A percentile compares a stretch with the other conserved stretches of the same genome.
Evolutionary conservation across 1,139 yeast species (phyloP).

Genomic region (Protomyces arabidopsidicola): DNA sequence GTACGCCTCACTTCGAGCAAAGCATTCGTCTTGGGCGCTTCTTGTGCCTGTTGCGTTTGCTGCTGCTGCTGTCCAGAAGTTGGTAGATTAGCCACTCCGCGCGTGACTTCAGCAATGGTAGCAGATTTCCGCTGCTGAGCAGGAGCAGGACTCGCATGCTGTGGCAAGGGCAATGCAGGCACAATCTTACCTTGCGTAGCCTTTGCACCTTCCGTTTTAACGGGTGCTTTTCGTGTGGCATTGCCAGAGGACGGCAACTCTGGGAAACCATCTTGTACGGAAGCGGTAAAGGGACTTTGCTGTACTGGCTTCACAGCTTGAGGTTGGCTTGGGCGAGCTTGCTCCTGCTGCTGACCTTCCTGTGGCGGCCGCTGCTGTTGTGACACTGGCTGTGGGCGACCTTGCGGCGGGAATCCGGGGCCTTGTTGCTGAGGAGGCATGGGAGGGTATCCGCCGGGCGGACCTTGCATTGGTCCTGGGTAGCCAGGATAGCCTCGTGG

Average conservation of each 20-base stretch:
- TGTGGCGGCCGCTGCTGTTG: slow-evolving; percentile 32
- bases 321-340: slow-evolving; percentile 47
- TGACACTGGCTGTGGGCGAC: slow-evolving; percentile 34
- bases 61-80: not conserved
- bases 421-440: slow-evolving; percentile 38
- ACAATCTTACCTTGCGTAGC: slow-evolving; percentile 19
- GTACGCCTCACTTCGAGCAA: slow-evolving; percentile 13
- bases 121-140: slow-evolving; percentile 31
- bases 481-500: slow-evolving; percentile 31
- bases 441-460: slow-evolving; percentile 29
- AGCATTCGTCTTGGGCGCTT: slow-evolving; percentile 25
- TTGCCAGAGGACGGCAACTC: slow-evolving; percentile 31
- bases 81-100: slow-evolving; percentile 39
- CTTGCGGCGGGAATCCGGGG: slow-evolving; percentile 6
- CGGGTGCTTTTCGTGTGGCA: slow-evolving; percentile 33
- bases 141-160: slow-evolving; percentile 41
- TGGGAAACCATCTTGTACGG: slow-evolving; percentile 38
- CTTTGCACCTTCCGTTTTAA: slow-evolving; percentile 27
- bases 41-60: not conserved
- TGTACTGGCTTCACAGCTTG: slow-evolving; percentile 25
- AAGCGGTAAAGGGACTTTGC: slow-evolving; percentile 42
- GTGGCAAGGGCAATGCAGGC: slow-evolving; percentile 33
- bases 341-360: slow-evolving; percentile 37
- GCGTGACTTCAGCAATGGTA: slow-evolving; percentile 33
- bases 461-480: slow-evolving; percentile 17